Evolutionary conservation across 352 stramenopile species (phyloP), one percentile per base, ranked within the genome.

Genomic region (Phytophthora gonapodyides): DNA sequence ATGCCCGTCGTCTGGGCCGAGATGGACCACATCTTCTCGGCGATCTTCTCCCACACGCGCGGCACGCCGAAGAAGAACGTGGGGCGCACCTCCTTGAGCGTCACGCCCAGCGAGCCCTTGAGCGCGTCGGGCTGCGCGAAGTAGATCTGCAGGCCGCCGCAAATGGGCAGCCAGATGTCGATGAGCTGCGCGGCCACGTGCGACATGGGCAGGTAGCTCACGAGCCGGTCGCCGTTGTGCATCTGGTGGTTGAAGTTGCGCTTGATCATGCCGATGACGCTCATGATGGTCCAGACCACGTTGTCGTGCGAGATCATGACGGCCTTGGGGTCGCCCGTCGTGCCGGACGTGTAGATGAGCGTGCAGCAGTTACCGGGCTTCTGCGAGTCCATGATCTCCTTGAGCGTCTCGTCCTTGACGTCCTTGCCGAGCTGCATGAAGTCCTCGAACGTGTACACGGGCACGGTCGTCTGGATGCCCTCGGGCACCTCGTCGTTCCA

Each of bases 301-400:
- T 98, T 98, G 75, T 98, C 93, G 78, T 98, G 91, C 44, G 87
- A 97, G 57, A 98, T 93, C 94, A 98, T 98, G 24, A 98, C 96
- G 21, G 91, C 94, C 78, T 98, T 98, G n/a, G 96, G 96, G 60
- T 89, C 71, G 30, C 96, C 91, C 15, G 96, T 98, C 58, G 94
- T 98, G 60, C 96, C 96, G 27, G 88, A 98, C 51, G 94, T 98
- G 80, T 98, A 98, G 60, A 98, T 97, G 45, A 98, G 75, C 57
- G 89, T 88, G 69, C 82, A 91, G 70, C 88, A 97, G 67, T 97
- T 78, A 36, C 87, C 87, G 0, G 91, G 89, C 61, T 92, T 89
- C 63, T 94, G 82, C 4, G 62, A 71, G 24, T 82, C 80, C 59
- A 96, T 94, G 58, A 84, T 74, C 44, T 88, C 80, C 52, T 92